These are phyloP conservation scores for Pseudonitzschia pungens DNA, from an alignment of 108 stramenopile species.

Conservation along the genomic window DNA sequence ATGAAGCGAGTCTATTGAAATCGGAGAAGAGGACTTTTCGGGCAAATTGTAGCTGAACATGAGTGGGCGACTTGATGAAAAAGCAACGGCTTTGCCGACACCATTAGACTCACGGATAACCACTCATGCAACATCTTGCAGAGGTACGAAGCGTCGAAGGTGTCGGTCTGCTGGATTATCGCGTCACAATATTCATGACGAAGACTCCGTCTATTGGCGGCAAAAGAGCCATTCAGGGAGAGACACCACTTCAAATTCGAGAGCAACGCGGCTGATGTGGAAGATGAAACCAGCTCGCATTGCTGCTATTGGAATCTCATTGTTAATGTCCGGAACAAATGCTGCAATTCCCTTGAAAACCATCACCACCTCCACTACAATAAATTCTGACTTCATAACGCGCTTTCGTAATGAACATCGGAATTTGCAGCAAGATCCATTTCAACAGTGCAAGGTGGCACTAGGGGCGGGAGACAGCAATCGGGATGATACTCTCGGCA, in stretches of 20 bases:
- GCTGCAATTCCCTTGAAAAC: not conserved
- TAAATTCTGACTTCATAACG: not conserved
- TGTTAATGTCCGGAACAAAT: not conserved
- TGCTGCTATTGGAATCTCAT: not conserved
- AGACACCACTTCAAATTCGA: not conserved
- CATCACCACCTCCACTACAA: not conserved
- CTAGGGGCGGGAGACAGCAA: slow-evolving; percentile 32
- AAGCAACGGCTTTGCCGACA: too few relatives aligned
- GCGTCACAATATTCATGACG: too few relatives aligned
- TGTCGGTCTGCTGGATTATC: too few relatives aligned
- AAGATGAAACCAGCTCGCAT: not conserved
- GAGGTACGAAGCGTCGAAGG: too few relatives aligned
- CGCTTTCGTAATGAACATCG: not conserved
- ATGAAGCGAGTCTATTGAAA: too few relatives aligned
- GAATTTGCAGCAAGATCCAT: slow-evolving; percentile 15
- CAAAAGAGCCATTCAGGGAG: not conserved
- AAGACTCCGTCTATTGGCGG: not conserved
- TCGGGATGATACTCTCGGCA: slow-evolving; percentile 28
- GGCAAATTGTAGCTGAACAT: too few relatives aligned
- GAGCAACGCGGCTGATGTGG: not conserved
- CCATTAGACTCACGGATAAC: too few relatives aligned
- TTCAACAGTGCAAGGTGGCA: slow-evolving; percentile 25
- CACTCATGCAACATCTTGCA: too few relatives aligned
- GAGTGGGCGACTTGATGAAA: too few relatives aligned
- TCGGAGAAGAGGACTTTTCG: too few relatives aligned